Conservation (phyloP, 2,329 filamentous ascomycete species). For the Cladorrhinum sp. region DNA sequence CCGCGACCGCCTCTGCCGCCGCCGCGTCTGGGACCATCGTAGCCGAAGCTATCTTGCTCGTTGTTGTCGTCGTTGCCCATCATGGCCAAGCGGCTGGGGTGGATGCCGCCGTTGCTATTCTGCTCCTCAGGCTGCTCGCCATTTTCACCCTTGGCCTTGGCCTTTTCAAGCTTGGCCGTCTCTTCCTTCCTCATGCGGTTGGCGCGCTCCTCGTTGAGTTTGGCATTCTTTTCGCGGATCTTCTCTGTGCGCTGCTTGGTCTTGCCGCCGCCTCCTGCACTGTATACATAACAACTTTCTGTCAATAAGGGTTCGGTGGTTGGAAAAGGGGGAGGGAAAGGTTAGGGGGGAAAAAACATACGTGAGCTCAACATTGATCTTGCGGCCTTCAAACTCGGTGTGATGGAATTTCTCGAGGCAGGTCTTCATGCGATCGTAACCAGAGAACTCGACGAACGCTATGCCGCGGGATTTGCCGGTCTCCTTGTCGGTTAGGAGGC, state of each 20-base stretch:
- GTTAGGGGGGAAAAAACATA: constrained; percentile 42
- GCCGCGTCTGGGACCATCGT: constrained; percentile 2
- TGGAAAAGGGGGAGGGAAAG: constrained; percentile 7
- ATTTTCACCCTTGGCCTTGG: constrained; percentile 31
- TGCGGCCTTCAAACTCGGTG: constrained; percentile 68
- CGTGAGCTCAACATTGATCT: constrained; percentile 92
- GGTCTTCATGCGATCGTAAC: constrained; percentile 86
- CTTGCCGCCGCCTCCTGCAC: constrained; percentile 82
- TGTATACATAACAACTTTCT: constrained; percentile 34
- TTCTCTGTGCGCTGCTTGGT: constrained; percentile 68
- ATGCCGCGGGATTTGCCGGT: constrained; percentile 51
- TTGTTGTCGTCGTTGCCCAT: constrained; percentile 14
- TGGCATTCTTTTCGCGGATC: constrained; percentile 81
- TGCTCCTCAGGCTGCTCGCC: constrained; percentile 28
- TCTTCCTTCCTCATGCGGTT: constrained; percentile 46
- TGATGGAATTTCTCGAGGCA: constrained; percentile 91
- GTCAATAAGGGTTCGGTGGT: neutral
- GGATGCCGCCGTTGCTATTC: constrained; percentile 39
- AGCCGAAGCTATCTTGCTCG: constrained; percentile 4
- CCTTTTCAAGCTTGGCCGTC: constrained; percentile 36
- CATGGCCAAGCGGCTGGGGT: constrained; percentile 49
- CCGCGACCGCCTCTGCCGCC: constrained; percentile 5
- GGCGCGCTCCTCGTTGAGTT: constrained; percentile 66
- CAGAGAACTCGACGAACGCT: constrained; percentile 85
- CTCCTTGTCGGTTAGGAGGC: constrained; percentile 62